These are phyloP conservation scores for Ophiostoma australiae DNA, from an alignment of 2,329 filamentous ascomycete genomes.

Conservation along the genomic window DNA sequence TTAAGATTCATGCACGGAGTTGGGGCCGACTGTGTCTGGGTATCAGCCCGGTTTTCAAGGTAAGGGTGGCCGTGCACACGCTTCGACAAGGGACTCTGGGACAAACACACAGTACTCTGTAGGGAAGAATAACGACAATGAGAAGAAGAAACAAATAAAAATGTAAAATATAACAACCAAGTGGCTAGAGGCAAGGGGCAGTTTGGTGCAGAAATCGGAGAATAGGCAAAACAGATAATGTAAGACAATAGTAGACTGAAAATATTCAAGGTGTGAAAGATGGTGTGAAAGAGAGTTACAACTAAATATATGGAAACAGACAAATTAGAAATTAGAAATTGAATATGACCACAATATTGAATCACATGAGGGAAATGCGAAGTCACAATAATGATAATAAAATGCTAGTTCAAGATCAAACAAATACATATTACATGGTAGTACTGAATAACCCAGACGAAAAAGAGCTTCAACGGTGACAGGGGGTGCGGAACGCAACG, in stretches of 20 bases:
- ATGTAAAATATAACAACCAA: not conserved
- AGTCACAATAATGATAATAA: constrained; percentile 15
- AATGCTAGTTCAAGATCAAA: no score
- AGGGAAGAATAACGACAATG: constrained; percentile 11
- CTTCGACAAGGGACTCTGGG: constrained; percentile 22
- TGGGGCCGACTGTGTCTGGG: constrained; percentile 14
- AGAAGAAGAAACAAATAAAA: not conserved
- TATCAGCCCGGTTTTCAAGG: constrained; percentile 23
- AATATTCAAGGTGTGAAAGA: not conserved
- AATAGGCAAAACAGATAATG: constrained; percentile 13
- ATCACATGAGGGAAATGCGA: not conserved
- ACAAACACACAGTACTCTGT: constrained; percentile 16
- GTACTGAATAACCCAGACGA: not conserved
- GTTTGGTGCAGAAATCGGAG: not conserved
- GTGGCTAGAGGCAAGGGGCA: not conserved
- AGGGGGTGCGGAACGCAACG: constrained; percentile 16
- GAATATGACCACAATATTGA: not conserved
- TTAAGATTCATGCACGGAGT: constrained; percentile 15
- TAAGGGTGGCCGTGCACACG: constrained; percentile 24
- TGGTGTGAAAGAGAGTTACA: not conserved
- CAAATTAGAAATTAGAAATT: not conserved
- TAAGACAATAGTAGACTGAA: not conserved
- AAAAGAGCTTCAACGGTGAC: constrained; percentile 4
- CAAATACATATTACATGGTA: not conserved
- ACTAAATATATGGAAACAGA: not conserved